Evolutionary conservation across 768 basidiomycete species (phyloP).

Genomic region (Multifurca ochricompacta): DNA sequence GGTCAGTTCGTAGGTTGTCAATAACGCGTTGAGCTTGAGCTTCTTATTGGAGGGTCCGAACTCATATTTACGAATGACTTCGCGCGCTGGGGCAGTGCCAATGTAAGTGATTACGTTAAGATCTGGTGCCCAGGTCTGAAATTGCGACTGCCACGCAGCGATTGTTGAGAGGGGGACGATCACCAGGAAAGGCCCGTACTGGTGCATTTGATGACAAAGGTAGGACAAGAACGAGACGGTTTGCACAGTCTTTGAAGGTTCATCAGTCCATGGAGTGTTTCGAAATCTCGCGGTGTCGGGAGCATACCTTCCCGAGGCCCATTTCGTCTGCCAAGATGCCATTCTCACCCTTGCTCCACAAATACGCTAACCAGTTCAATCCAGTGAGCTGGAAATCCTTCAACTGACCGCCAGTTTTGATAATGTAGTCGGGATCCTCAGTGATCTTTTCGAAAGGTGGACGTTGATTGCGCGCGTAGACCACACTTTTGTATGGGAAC

Average conservation of each 20-base stretch:
- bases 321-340: constrained; percentile 99
- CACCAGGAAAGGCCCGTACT: constrained; percentile 95
- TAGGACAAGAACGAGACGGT: constrained; percentile 93
- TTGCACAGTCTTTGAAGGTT: constrained; percentile 69
- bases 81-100: constrained; percentile 78
- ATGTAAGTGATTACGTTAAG: constrained; percentile 96
- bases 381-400: constrained; percentile 99
- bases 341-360: constrained; percentile 92
- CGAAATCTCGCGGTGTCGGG: background rate
- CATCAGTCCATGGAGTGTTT: constrained; percentile 18
- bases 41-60: constrained; percentile 85
- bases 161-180: constrained; percentile 98
- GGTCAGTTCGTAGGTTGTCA: constrained; percentile 96
- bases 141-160: constrained; percentile 96
- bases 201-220: constrained; percentile 84
- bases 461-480: constrained; percentile 57
- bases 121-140: constrained; percentile 91
- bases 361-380: constrained; percentile 96
- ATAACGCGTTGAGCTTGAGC: constrained; percentile 91
- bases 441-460: constrained; percentile 78
- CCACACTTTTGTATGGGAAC: constrained; percentile 78
- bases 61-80: constrained; percentile 87
- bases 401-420: constrained; percentile 66
- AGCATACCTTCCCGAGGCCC: constrained; percentile 87
- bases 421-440: constrained; percentile 84